phyloP scores from a whole-genome alignment of 257 asterid genomes.

The Anisodus acutangulus region DNA sequence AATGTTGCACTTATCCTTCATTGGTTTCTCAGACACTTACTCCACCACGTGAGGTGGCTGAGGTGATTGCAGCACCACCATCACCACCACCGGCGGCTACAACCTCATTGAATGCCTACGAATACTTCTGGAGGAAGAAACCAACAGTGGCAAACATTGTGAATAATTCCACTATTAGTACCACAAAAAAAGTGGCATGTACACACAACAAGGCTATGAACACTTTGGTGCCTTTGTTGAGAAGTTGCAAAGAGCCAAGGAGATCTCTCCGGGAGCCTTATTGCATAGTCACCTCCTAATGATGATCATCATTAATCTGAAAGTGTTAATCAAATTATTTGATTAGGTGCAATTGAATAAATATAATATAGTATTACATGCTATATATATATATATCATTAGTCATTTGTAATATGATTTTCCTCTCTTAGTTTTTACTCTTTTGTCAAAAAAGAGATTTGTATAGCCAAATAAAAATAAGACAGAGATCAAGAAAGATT shows the following conservation, averaged over 20 bases:
- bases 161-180: constrained; percentile 30
- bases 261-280: constrained; percentile 67
- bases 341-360: constrained; percentile 28
- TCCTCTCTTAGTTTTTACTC: constrained; percentile 36
- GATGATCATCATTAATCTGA: constrained; percentile 22
- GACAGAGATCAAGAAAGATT: constrained; percentile 17
- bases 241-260: constrained; percentile 69
- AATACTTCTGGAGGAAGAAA: constrained; percentile 73
- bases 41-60: constrained; percentile 41
- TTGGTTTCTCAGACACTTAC: constrained; percentile 56
- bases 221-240: constrained; percentile 45
- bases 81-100: constrained; percentile 33
- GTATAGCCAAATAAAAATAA: constrained; percentile 36
- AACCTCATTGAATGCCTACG: constrained; percentile 61
- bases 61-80: constrained; percentile 36
- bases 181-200: constrained; percentile 28
- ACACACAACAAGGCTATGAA: constrained; percentile 36
- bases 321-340: constrained; percentile 23
- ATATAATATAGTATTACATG: neutral
- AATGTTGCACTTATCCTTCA: constrained; percentile 27
- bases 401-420: neutral
- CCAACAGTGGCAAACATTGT: constrained; percentile 34
- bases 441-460: constrained; percentile 28
- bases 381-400: neutral
- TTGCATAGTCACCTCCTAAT: constrained; percentile 78